These are phyloP conservation scores for Pestalotiopsis sp. DNA, from an alignment of 2,329 filamentous ascomycete genomes.

Conservation along the genomic window DNA sequence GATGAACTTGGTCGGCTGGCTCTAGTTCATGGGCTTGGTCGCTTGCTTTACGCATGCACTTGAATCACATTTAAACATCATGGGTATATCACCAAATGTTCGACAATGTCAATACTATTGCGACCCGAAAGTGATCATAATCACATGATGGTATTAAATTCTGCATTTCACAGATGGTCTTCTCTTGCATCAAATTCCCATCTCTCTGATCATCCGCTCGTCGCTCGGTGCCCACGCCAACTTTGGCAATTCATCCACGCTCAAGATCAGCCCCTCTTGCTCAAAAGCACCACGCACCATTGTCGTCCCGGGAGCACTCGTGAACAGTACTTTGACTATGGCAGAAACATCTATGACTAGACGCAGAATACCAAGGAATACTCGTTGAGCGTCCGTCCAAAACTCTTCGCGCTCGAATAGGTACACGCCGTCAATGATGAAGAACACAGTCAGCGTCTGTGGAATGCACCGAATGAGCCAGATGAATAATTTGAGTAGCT, in stretches of 20 bases:
- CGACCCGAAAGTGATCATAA: too few relatives aligned
- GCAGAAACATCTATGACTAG: constrained; percentile 5
- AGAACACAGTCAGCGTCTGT: constrained; percentile 2
- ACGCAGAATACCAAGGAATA: not conserved
- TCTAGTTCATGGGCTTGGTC: not conserved
- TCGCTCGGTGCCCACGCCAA: constrained; percentile 16
- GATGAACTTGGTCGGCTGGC: constrained; percentile 18
- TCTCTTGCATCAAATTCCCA: not conserved
- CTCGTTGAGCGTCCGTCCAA: not conserved
- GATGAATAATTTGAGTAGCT: not conserved
- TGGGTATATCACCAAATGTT: too few relatives aligned
- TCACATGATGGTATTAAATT: too few relatives aligned
- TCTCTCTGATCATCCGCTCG: constrained; percentile 5
- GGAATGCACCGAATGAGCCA: constrained; percentile 14
- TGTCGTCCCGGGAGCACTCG: constrained; percentile 17
- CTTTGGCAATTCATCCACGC: constrained; percentile 17
- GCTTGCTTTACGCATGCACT: too few relatives aligned
- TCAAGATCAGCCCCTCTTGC: constrained; percentile 16
- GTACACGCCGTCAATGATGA: constrained; percentile 12
- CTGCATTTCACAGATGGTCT: not conserved
- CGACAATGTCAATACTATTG: too few relatives aligned
- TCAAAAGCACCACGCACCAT: constrained; percentile 17
- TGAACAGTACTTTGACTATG: constrained; percentile 20
- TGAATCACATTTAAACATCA: too few relatives aligned
- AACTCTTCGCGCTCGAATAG: constrained; percentile 13